A percentile compares a stretch with the other conserved stretches of the same genome.
Evolutionary conservation across 129 eudicot species (phyloP).

Genomic region (Flaveria ramosissima): DNA sequence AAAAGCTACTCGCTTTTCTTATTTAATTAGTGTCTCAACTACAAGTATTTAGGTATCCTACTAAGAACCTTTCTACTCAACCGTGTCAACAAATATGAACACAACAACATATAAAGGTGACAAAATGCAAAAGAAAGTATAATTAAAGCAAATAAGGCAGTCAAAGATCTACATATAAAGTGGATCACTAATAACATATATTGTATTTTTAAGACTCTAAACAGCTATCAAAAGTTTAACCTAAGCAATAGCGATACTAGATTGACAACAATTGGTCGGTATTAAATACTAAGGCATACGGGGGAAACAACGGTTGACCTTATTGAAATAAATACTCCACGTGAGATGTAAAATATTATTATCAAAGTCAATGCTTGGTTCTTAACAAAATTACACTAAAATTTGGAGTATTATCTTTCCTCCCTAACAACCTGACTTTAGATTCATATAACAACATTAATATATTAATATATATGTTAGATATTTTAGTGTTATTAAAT

Average conservation of each 20-base stretch:
- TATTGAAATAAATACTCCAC: conserved; percentile 25
- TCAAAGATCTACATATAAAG: conserved; percentile 31
- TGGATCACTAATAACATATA: neutral
- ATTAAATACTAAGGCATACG: conserved; percentile 20
- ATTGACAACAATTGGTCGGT: conserved; percentile 24
- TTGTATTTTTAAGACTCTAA: conserved; percentile 10
- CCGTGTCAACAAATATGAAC: conserved; percentile 30
- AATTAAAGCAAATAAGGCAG: conserved; percentile 8
- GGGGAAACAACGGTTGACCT: conserved; percentile 34
- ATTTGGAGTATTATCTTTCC: neutral
- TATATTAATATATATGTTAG: too few relatives aligned
- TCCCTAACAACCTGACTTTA: conserved; percentile 23
- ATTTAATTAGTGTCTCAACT: neutral
- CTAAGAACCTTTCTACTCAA: conserved; percentile 34
- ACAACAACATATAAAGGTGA: conserved; percentile 1
- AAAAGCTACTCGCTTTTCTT: neutral
- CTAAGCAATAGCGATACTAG: conserved; percentile 25
- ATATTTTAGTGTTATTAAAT: too few relatives aligned
- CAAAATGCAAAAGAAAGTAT: conserved; percentile 14
- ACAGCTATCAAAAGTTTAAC: conserved; percentile 30
- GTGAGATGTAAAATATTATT: conserved; percentile 11
- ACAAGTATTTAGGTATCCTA: conserved; percentile 12
- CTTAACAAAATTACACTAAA: neutral
- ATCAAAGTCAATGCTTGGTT: conserved; percentile 17
- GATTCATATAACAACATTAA: neutral